phyloP scores from a whole-genome alignment of 2,329 filamentous ascomycete species.

The Knoxdaviesia proteae region DNA sequence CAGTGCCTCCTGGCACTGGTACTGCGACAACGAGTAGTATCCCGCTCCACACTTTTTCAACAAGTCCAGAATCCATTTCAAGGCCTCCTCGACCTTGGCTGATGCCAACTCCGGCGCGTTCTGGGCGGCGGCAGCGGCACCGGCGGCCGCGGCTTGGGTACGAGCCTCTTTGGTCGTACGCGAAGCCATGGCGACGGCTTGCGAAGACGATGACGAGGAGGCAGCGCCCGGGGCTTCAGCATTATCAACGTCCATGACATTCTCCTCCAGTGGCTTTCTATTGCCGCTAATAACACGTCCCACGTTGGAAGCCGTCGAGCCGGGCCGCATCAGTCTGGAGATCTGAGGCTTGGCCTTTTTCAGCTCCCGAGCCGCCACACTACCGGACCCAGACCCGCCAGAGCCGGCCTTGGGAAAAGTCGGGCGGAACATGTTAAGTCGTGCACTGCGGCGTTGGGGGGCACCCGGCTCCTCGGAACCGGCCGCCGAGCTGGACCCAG shows the following conservation, averaged over 20 bases:
- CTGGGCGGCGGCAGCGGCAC: slow-evolving; percentile 3
- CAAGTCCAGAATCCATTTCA: slow-evolving; percentile 59
- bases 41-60: slow-evolving; percentile 65
- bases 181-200: slow-evolving; percentile 6
- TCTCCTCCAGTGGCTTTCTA: slow-evolving; percentile 50
- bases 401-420: slow-evolving; percentile 44
- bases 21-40: slow-evolving; percentile 60
- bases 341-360: slow-evolving; percentile 66
- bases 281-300: slow-evolving; percentile 81
- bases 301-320: slow-evolving; percentile 47
- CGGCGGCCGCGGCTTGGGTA: not conserved
- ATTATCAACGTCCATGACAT: slow-evolving; percentile 46
- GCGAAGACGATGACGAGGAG: too few species aligned
- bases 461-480: slow-evolving; percentile 30
- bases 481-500: too few species aligned
- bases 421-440: slow-evolving; percentile 48
- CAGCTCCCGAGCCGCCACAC: slow-evolving; percentile 37
- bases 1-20: slow-evolving; percentile 58
- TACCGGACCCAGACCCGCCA: slow-evolving; percentile 17
- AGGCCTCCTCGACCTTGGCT: slow-evolving; percentile 49
- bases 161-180: slow-evolving; percentile 8
- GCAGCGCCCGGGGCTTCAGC: slow-evolving; percentile 25
- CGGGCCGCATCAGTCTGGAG: slow-evolving; percentile 42
- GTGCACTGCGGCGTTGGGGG: slow-evolving; percentile 48
- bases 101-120: slow-evolving; percentile 29